Evolutionary conservation across 1,284 basidiomycete species (phyloP).

Genomic region (Pseudozyma hubeiensis): DNA sequence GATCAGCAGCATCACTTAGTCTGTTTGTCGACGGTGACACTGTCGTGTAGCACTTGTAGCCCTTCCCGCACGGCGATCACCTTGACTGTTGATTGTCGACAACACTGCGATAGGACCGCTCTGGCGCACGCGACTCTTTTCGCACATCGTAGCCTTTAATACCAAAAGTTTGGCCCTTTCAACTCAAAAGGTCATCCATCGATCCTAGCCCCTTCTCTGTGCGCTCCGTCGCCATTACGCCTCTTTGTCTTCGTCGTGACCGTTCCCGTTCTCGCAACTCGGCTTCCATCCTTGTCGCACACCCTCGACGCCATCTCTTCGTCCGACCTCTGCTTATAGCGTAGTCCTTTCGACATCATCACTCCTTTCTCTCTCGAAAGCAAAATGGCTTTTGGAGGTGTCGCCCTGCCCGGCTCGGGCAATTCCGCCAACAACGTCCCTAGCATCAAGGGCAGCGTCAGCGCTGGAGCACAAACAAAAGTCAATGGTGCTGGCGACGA

Average conservation of each 20-base stretch:
- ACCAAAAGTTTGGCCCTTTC: conserved; percentile 14
- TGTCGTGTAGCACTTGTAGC: conserved; percentile 26
- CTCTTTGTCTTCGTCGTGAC: conserved; percentile 11
- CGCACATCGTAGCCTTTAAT: conserved; percentile 15
- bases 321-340: background rate
- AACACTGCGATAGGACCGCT: conserved; percentile 10
- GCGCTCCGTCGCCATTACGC: conserved; percentile 7
- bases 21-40: conserved; percentile 45
- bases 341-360: conserved; percentile 1
- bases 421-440: conserved; percentile 34
- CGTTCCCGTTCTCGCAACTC: conserved; percentile 16
- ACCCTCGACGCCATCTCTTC: conserved; percentile 18
- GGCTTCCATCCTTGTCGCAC: conserved; percentile 9
- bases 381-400: conserved; percentile 53
- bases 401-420: conserved; percentile 50
- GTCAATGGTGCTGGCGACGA: conserved; percentile 38
- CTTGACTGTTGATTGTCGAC: conserved; percentile 40
- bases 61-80: conserved; percentile 37
- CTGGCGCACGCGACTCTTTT: conserved; percentile 6
- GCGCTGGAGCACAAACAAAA: conserved; percentile 26
- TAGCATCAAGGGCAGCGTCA: conserved; percentile 27
- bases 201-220: conserved; percentile 13
- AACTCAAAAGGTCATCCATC: conserved; percentile 22
- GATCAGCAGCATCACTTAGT: conserved; percentile 41
- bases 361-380: background rate